phyloP scores from a whole-genome alignment of 1,284 basidiomycete genomes.

The Cryptococcus maquisensis region DNA sequence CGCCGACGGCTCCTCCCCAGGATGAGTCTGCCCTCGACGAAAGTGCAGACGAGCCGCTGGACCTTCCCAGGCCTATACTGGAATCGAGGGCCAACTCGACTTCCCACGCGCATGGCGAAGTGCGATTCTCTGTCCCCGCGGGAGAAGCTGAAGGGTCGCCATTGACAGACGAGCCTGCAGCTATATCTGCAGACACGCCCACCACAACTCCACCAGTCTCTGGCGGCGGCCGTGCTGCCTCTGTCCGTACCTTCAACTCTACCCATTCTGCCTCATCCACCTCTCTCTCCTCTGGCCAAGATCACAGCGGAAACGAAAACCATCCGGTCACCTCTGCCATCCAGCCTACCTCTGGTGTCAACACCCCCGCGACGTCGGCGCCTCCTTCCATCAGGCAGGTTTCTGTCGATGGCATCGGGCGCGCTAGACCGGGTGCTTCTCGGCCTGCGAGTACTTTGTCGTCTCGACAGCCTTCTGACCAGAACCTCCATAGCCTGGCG shows the following conservation, averaged over 20 bases:
- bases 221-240: slow-evolving; percentile 18
- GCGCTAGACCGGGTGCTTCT: slow-evolving; percentile 1
- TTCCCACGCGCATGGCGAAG: slow-evolving; percentile 1
- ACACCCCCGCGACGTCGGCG: slow-evolving; percentile 21
- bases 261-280: slow-evolving; percentile 15
- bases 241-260: slow-evolving; percentile 28
- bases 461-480: slow-evolving; percentile 6
- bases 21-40: slow-evolving; percentile 5
- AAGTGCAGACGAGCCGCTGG: not conserved
- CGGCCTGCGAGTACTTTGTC: slow-evolving; percentile 3
- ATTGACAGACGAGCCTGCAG: not conserved
- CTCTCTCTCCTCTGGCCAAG: slow-evolving; percentile 17
- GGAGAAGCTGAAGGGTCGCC: not conserved
- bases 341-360: slow-evolving; percentile 18
- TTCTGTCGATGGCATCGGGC: slow-evolving; percentile 6
- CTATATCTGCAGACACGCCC: not conserved
- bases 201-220: not conserved
- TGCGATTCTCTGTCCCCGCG: slow-evolving; percentile 7
- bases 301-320: slow-evolving; percentile 10
- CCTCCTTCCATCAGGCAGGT: slow-evolving; percentile 19
- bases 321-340: slow-evolving; percentile 23
- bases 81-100: not conserved
- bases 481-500: slow-evolving; percentile 5
- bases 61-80: slow-evolving; percentile 6
- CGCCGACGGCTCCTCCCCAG: not conserved